A percentile compares a stretch with the other conserved stretches of the same genome.
These are phyloP conservation scores for Ananas comosus DNA, from an alignment of 176 grass and related monocot species.

Conservation along the genomic window DNA sequence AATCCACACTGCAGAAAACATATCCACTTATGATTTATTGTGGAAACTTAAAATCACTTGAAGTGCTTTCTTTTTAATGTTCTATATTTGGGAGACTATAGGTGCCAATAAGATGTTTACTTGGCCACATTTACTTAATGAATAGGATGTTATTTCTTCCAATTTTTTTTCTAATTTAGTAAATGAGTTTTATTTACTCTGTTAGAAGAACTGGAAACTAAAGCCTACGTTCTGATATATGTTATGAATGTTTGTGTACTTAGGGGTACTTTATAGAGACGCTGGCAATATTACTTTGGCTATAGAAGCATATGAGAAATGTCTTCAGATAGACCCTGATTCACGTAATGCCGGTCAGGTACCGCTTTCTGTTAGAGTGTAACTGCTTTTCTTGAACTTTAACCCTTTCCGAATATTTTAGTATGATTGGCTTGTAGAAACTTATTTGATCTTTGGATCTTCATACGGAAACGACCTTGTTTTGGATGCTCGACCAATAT, in stretches of 20 bases:
- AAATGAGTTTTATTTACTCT: slow-evolving; percentile 1
- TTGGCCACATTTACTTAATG: background rate
- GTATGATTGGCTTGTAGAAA: background rate
- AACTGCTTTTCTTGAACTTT: slow-evolving; percentile 8
- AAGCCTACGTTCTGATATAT: slow-evolving; percentile 15
- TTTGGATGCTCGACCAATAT: background rate
- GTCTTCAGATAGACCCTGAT: slow-evolving; percentile 95
- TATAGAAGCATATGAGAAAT: slow-evolving; percentile 89
- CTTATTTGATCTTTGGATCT: background rate
- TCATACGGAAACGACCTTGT: background rate
- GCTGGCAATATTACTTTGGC: slow-evolving; percentile 83
- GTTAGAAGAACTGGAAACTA: slow-evolving; percentile 2
- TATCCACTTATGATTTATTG: background rate
- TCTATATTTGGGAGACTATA: no score
- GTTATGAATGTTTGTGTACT: slow-evolving; percentile 1
- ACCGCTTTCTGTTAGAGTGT: slow-evolving; percentile 13
- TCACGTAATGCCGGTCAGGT: slow-evolving; percentile 99
- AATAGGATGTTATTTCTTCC: background rate
- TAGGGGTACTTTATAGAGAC: slow-evolving; percentile 99
- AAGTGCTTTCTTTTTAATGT: background rate
- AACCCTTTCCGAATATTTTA: background rate
- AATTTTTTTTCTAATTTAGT: background rate
- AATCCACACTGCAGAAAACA: background rate
- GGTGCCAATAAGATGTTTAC: background rate
- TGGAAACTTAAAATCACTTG: background rate